Evolutionary conservation across 257 asterid genomes (phyloP), one percentile per base, ranked within the genome.

Genomic region (Phtheirospermum japonicum): DNA sequence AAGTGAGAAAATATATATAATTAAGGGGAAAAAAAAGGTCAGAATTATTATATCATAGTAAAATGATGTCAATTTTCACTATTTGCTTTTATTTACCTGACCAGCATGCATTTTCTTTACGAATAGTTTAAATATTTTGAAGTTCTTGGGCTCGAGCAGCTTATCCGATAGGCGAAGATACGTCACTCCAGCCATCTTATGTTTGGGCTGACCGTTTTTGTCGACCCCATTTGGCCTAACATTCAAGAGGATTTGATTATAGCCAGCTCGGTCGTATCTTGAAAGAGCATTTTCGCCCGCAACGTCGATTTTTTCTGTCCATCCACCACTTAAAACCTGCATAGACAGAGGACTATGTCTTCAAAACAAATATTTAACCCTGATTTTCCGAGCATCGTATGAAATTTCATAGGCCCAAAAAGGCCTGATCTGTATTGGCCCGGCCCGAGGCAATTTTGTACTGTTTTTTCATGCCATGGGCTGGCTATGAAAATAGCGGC

Each of bases 281-380:
- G 85, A n/a, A 30, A 83, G 95, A 13, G 96, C 96, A 50, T 88
- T 88, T 68, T 88, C 96, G 31, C 96, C 96, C 0, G 88, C 96
- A 9, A 88, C 88, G 1, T 77, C 88, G 0, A 88, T 62, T 19
- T 76, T 75, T 64, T 88, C 96, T 56, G 53, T 76, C 96, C 96
- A 88, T 53, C 80, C 85, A 0, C 68, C 81, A 48, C 90, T 85
- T 76, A 80, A 62, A 39, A 86, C 96, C 92, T 83, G 75, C 72
- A 43, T 50, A 50, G 5, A 19, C n/a, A 19, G 32, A 3, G 10
- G 0, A 18, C 4, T 9, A 5, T 18, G 32, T 7, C 7, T 6
- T 50, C 2, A 50, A 42, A 42, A 42, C 0, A 7, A n/a, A 9
- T 42, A 42, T 11, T 3, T 13, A 9, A 42, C 14, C 16, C 13